A percentile compares a stretch with the other conserved stretches of the same genome.
phyloP scores from a whole-genome alignment of 2,329 filamentous ascomycete species.

The Curvularia eragrostidis region DNA sequence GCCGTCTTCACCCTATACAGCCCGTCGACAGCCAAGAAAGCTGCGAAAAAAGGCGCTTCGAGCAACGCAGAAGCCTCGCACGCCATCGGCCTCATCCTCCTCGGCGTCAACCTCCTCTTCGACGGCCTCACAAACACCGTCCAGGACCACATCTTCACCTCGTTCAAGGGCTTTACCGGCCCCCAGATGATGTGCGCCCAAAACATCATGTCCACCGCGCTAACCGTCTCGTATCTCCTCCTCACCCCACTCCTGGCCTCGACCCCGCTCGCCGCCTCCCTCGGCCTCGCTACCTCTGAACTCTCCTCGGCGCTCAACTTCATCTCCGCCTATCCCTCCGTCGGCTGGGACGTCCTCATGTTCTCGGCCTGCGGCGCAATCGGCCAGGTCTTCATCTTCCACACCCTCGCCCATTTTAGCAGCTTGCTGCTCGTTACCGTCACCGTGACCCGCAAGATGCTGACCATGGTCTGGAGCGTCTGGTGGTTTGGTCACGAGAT shows the following conservation, averaged over 20 bases:
- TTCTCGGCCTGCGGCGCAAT: slow-evolving; percentile 91
- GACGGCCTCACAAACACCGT: slow-evolving; percentile 96
- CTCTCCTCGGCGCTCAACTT: slow-evolving; percentile 80
- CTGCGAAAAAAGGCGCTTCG: slow-evolving; percentile 41
- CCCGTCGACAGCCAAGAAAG: slow-evolving; percentile 53
- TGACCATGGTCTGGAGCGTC: slow-evolving; percentile 97
- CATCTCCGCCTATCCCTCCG: slow-evolving; percentile 77
- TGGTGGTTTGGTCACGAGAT: slow-evolving; percentile 91
- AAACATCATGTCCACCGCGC: slow-evolving; percentile 81
- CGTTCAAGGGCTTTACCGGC: slow-evolving; percentile 80
- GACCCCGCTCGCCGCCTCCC: slow-evolving; percentile 54
- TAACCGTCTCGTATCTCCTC: slow-evolving; percentile 79
- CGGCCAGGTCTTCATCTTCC: slow-evolving; percentile 95
- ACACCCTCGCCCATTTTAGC: slow-evolving; percentile 90
- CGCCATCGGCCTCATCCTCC: slow-evolving; percentile 79
- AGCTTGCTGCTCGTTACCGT: slow-evolving; percentile 93
- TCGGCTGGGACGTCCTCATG: slow-evolving; percentile 85
- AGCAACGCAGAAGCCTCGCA: slow-evolving; percentile 70
- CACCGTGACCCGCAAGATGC: slow-evolving; percentile 97
- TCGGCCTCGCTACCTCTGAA: slow-evolving; percentile 62
- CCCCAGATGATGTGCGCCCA: slow-evolving; percentile 99
- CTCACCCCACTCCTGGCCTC: slow-evolving; percentile 79
- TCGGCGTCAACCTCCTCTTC: slow-evolving; percentile 89
- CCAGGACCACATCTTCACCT: slow-evolving; percentile 88
- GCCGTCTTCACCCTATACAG: slow-evolving; percentile 93